Base-by-base conservation (phyloP, 352 stramenopile genomes). In the Phytopythium chamaehyphon region DNA sequence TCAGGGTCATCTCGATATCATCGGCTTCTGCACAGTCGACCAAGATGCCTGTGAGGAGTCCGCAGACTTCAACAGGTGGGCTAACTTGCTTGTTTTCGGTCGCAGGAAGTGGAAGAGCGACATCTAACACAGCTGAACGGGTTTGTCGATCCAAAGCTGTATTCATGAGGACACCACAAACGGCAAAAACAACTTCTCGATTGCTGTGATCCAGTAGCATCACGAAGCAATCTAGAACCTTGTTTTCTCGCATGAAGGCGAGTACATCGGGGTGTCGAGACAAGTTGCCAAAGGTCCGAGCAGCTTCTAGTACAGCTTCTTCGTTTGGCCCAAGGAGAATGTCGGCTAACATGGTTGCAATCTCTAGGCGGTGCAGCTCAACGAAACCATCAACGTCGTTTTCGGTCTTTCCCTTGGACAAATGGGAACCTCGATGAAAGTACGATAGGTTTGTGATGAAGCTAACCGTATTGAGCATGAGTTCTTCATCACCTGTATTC, bases 361-460 rank as follows among this genome's bases (percentile, higher is more conserved):
- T 73, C n/a, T 51, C 59, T 3, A 82, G 33, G 19, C 71, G 69
- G 51, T 83, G 61, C 33, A 44, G 43, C 21, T 82, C 69, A 9
- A 86, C 73, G 47, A 86, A 85, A 38, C 57, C 50, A 19, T 57
- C 60, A 6, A 31, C 22, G 15, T 12, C 40, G 1, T 26, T 22
- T 47, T 21, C 16, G 47, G 18, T 12, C 15, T 31, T 38, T 21
- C 5, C 19, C 23, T 24, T 28, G 43, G 0, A 33, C 5, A 26
- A 24, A 15, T 24, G 21, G 26, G 28, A 33, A 26, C 39, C 15
- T 21, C 22, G 19, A 51, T 54, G 37, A 53, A 70, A 95, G 62
- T 90, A 96, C 2, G 80, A 94, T n/a, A 96, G 55, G 45, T 96
- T 96, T 9, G 87, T 96, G 59, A 96, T 64, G 26, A 79, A 90